Evolutionary conservation across 2,329 filamentous ascomycete genomes (phyloP).

Genomic region (Thermothelomyces thermophilus): DNA sequence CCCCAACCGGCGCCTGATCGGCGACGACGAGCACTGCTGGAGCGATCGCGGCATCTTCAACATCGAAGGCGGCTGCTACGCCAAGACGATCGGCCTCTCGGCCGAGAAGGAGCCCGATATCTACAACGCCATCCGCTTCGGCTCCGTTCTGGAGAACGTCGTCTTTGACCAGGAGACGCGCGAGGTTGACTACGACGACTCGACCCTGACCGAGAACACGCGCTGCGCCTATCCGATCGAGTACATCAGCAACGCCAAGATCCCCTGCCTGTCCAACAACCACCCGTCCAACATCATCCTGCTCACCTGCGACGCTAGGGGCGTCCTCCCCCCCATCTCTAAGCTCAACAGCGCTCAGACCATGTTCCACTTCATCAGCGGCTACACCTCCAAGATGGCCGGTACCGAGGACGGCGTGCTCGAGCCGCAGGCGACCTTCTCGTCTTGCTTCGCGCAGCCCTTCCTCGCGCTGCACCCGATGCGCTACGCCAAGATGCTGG

Average conservation of each 20-base stretch:
- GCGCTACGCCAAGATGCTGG: conserved; percentile 97
- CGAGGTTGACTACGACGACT: conserved; percentile 90
- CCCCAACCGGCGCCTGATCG: conserved; percentile 91
- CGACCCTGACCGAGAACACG: conserved; percentile 95
- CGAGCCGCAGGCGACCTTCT: conserved; percentile 98
- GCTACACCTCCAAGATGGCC: conserved; percentile 99
- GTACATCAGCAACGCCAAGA: conserved; percentile 98
- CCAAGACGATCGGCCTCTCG: conserved; percentile 95
- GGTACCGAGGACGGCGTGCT: conserved; percentile 96
- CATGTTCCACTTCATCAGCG: conserved; percentile 99
- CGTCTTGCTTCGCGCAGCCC: conserved; percentile 96
- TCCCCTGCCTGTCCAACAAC: conserved; percentile 79
- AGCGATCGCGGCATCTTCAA: conserved; percentile 96
- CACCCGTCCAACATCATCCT: conserved; percentile 98
- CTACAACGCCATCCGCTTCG: conserved; percentile 90
- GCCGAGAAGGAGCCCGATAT: conserved; percentile 99
- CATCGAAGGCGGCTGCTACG: conserved; percentile 99
- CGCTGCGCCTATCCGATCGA: conserved; percentile 98
- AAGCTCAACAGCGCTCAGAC: conserved; percentile 92
- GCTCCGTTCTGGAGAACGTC: conserved; percentile 96
- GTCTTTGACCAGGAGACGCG: conserved; percentile 91
- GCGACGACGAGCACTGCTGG: conserved; percentile 99
- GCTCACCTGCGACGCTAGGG: conserved; percentile 94
- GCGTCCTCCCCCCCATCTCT: conserved; percentile 94
- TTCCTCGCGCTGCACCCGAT: conserved; percentile 99